Evolutionary conservation across 2,329 filamentous ascomycete species (phyloP), one percentile per base, ranked within the genome.

Genomic region (Penicillium italicum): DNA sequence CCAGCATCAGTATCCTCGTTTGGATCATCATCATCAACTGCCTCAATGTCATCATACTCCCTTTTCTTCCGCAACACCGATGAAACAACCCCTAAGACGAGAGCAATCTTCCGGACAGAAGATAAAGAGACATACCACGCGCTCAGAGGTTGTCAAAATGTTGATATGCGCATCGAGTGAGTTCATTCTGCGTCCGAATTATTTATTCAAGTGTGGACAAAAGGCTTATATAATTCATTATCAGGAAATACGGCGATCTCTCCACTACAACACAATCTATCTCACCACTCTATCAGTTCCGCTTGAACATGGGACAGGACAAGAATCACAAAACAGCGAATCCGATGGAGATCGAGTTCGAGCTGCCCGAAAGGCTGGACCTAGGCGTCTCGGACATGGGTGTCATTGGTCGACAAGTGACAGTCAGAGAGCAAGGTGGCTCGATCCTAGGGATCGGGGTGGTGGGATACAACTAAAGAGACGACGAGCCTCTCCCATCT

Each of bases 161-260:
- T 73, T 14, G 52, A 71, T 47, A 53, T 73, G 20, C 64, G 70
- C 18, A 72, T 73, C 49, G 70, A 73, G 71, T 73, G 60, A 56
- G 67, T 55, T n/a, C 2, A 18, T 36, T 30, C 22, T 5, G 3
- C 18, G 8, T 6, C 3, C 4, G 5, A 20, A 9, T 18, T 6
- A 24, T 11, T 16, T 3, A 24, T 11, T 16, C 2, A 5, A 14
- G 5, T 7, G 26, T 12, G 14, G 4, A 43, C 12, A 26, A 22
- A 41, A n/a, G 4, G 10, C 50, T 52, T 18, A 54, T 30, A 56
- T 30, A 56, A 12, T 45, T 20, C 2, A 36, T 14, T 14, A 1
- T 5, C n/a, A 70, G 68, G 52, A 60, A 57, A 57, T 61, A 63
- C 36, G 68, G 68, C 1, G 70, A 73, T 46, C 59, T 73, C 20